Percentiles rank a stretch among this genome's conserved stretches.
Evolutionary conservation across 2,329 filamentous ascomycete genomes (phyloP).

Genomic region (Colletotrichum agaves): DNA sequence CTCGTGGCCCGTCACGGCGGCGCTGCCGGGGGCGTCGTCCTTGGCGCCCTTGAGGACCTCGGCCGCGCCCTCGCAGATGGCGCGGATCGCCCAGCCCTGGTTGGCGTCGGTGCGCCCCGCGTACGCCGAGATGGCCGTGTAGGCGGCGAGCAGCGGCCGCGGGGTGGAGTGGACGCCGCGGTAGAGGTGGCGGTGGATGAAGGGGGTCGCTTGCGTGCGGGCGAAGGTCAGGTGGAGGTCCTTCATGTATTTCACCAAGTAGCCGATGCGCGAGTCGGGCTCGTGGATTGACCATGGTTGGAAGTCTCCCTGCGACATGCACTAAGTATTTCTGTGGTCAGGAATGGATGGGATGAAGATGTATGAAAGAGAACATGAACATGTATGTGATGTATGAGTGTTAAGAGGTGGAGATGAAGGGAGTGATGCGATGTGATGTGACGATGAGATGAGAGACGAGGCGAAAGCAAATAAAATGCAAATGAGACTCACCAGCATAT

Average conservation of each 20-base stretch:
- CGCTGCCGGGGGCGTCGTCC: background rate
- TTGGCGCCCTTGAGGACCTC: conserved; percentile 46
- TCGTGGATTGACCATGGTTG: conserved; percentile 47
- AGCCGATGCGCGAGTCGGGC: conserved; percentile 48
- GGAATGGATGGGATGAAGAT: background rate
- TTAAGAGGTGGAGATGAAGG: background rate
- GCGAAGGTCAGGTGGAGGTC: conserved; percentile 50
- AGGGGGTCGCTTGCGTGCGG: conserved; percentile 50
- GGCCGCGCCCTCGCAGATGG: conserved; percentile 50
- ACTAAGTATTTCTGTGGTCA: background rate
- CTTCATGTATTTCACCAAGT: conserved; percentile 47
- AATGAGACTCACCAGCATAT: conserved; percentile 13
- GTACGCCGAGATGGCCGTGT: conserved; percentile 53
- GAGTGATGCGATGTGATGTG: background rate
- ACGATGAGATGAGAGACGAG: background rate
- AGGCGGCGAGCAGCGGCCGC: conserved; percentile 52
- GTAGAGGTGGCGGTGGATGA: conserved; percentile 57
- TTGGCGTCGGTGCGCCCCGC: conserved; percentile 50
- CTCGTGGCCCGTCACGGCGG: conserved; percentile 45
- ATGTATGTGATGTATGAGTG: too few relatives aligned
- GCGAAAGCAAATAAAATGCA: background rate
- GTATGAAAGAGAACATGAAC: background rate
- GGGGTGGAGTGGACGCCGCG: conserved; percentile 48
- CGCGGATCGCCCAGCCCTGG: conserved; percentile 51
- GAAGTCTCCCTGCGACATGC: conserved; percentile 18